Percentiles rank a stretch among this genome's conserved stretches.
phyloP scores from a whole-genome alignment of 2,329 filamentous ascomycete genomes.

The Alternaria metachromatica region DNA sequence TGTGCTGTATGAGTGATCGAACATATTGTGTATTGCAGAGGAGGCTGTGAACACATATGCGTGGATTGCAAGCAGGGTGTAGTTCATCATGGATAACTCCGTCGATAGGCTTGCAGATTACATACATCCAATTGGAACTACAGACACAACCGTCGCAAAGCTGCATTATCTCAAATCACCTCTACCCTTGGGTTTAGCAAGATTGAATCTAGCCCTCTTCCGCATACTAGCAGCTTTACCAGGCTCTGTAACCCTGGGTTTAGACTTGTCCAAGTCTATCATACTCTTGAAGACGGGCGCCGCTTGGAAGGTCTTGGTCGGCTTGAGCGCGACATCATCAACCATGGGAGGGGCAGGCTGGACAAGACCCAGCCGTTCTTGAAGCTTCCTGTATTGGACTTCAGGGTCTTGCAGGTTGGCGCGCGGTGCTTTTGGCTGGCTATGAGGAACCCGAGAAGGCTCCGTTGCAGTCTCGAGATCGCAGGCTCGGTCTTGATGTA shows the following conservation, averaged over 20 bases:
- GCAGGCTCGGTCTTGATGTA: not conserved
- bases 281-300: conserved; percentile 5
- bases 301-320: not conserved
- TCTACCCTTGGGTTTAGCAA: not conserved
- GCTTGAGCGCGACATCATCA: not conserved
- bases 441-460: not conserved
- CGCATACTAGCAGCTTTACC: not conserved
- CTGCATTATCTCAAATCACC: not conserved
- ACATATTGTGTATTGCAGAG: not conserved
- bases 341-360: not conserved
- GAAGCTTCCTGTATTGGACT: conserved; percentile 17
- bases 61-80: not conserved
- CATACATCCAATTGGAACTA: not conserved
- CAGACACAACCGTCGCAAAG: not conserved
- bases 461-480: not conserved
- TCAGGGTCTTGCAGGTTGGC: conserved; percentile 12
- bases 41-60: not conserved
- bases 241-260: not conserved
- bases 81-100: not conserved
- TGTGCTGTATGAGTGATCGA: not conserved
- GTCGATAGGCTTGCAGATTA: not conserved
- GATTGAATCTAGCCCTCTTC: not conserved
- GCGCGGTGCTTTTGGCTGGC: not conserved
- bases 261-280: not conserved
- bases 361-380: conserved; percentile 16